phyloP scores from a whole-genome alignment of 1,284 basidiomycete genomes.

The Filobasidium uniguttulatum region DNA sequence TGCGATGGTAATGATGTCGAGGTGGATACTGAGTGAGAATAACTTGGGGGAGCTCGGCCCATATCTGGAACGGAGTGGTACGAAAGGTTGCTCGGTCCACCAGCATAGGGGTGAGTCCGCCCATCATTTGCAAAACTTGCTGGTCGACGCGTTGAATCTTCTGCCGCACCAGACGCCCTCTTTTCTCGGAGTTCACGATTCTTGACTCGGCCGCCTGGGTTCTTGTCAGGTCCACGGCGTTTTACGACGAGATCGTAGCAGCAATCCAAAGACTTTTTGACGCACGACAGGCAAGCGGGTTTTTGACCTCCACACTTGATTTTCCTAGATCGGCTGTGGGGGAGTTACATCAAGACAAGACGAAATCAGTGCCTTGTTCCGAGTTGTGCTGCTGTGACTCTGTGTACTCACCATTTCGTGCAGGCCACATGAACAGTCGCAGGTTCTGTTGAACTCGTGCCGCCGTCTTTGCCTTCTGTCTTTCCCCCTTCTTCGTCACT shows the following conservation, averaged over 20 bases:
- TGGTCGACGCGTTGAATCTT: no score
- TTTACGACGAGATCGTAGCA: conserved; percentile 36
- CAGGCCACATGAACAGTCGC: no score
- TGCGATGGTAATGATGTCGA: no score
- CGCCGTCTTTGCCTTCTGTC: no score
- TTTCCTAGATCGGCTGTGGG: conserved; percentile 12
- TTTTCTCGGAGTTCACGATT: conserved; percentile 1
- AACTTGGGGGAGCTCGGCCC: no score
- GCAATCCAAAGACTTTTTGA: conserved; percentile 29
- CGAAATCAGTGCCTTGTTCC: background rate
- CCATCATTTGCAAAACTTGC: no score
- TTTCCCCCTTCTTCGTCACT: no score
- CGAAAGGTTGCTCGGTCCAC: no score
- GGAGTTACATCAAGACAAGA: background rate
- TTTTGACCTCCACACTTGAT: conserved; percentile 34
- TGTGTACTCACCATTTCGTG: conserved; percentile 9
- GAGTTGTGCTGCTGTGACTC: background rate
- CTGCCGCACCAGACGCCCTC: background rate
- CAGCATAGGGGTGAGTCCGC: no score
- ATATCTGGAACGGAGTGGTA: no score
- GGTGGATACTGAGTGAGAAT: no score
- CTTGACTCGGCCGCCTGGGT: conserved; percentile 23
- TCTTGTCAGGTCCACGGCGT: conserved; percentile 38
- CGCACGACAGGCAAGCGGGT: conserved; percentile 35
- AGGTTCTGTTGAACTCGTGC: no score